phyloP scores from a whole-genome alignment of 768 basidiomycete species.

The Megacollybia marginata region DNA sequence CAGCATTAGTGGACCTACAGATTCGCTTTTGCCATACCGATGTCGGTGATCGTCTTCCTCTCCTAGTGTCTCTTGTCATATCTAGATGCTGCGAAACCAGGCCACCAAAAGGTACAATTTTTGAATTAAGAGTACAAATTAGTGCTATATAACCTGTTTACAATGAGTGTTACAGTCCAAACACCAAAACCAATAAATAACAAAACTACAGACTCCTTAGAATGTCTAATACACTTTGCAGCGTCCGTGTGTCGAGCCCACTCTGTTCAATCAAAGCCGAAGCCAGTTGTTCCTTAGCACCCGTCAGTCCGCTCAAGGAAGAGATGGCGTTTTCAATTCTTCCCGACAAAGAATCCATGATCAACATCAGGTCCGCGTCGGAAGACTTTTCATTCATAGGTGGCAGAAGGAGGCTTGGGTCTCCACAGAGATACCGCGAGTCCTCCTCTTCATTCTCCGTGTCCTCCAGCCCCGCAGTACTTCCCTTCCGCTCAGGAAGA shows the following conservation, averaged over 20 bases:
- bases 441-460: conserved; percentile 12
- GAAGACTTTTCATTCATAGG: conserved; percentile 59
- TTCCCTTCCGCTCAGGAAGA: conserved; percentile 35
- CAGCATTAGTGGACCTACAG: no score
- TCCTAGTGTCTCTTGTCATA: no score
- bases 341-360: conserved; percentile 70
- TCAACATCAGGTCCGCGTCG: conserved; percentile 62
- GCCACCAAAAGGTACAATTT: no score
- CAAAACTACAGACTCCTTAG: conserved; percentile 1
- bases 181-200: no score
- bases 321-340: conserved; percentile 70
- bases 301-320: conserved; percentile 20
- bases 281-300: not conserved
- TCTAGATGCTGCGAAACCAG: no score
- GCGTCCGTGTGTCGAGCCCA: not conserved
- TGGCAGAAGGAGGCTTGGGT: conserved; percentile 61
- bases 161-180: no score
- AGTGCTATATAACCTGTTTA: no score
- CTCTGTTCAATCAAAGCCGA: not conserved
- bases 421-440: conserved; percentile 40
- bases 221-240: conserved; percentile 4
- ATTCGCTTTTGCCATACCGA: no score
- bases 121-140: no score
- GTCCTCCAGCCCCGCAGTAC: conserved; percentile 16
- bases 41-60: no score